These are phyloP conservation scores for Fomes fomentarius DNA, from an alignment of 1,284 basidiomycete genomes.

Conservation along the genomic window DNA sequence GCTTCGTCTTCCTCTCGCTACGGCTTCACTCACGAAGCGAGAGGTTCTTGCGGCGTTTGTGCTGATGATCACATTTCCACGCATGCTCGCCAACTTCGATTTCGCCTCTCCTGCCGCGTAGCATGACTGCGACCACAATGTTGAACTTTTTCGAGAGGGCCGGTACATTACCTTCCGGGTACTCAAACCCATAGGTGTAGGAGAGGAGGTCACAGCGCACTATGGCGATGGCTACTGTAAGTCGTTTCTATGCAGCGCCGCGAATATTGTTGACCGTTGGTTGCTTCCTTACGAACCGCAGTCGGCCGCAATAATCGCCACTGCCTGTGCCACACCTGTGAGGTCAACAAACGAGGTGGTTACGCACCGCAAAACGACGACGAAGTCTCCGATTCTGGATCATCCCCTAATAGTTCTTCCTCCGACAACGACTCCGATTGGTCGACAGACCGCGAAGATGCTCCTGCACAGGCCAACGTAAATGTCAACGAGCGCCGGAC, in stretches of 20 bases:
- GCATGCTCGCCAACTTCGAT: background rate
- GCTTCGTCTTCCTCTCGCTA: background rate
- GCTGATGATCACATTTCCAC: background rate
- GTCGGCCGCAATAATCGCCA: constrained; percentile 87
- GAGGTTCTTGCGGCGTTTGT: background rate
- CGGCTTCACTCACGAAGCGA: constrained; percentile 1
- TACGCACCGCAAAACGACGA: constrained; percentile 67
- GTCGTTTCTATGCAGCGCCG: constrained; percentile 33
- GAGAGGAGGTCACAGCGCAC: constrained; percentile 87
- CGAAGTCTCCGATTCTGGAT: constrained; percentile 41
- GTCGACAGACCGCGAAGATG: constrained; percentile 38
- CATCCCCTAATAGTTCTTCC: constrained; percentile 20
- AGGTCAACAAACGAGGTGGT: constrained; percentile 74
- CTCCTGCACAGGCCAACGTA: constrained; percentile 22
- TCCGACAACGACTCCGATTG: constrained; percentile 39
- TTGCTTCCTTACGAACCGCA: constrained; percentile 35
- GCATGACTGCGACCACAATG: constrained; percentile 93
- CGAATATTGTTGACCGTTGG: background rate
- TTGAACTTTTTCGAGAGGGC: constrained; percentile 85
- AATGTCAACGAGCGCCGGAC: constrained; percentile 76
- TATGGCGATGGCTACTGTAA: constrained; percentile 85
- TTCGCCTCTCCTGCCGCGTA: constrained; percentile 33
- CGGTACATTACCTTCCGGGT: constrained; percentile 89
- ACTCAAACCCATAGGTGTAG: constrained; percentile 75
- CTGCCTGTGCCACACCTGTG: constrained; percentile 91